A percentile compares a stretch with the other conserved stretches of the same genome.
Conservation (phyloP, 192 early-diverging fungal genomes). For the Mortierella claussenii region DNA sequence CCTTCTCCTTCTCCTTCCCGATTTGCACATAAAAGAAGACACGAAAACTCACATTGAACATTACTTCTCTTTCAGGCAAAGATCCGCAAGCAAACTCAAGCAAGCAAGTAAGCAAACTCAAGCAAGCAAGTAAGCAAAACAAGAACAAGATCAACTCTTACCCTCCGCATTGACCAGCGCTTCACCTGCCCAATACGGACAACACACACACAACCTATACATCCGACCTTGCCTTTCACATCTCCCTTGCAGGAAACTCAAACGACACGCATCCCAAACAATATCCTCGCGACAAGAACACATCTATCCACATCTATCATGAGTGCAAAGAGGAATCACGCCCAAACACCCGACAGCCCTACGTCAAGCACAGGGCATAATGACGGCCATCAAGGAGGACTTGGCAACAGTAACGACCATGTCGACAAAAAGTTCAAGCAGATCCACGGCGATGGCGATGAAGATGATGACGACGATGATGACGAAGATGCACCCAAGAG, state of each 20-base stretch:
- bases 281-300: background rate
- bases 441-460: slow-evolving; percentile 60
- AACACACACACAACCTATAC: background rate
- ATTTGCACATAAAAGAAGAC: no score
- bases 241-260: background rate
- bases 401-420: slow-evolving; percentile 17
- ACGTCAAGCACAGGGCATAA: slow-evolving; percentile 16
- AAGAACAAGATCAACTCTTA: no score
- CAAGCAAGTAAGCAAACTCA: no score
- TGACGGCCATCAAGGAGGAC: background rate
- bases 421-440: slow-evolving; percentile 54
- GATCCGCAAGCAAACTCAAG: no score
- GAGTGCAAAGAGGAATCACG: slow-evolving; percentile 31
- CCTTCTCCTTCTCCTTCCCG: no score
- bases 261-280: background rate
- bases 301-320: background rate
- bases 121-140: no score
- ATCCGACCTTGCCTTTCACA: background rate
- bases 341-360: slow-evolving; percentile 3
- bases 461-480: slow-evolving; percentile 74
- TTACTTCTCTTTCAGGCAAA: no score
- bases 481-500: slow-evolving; percentile 59
- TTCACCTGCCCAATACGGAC: background rate
- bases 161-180: background rate
- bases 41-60: no score